Evolutionary conservation across 2,329 filamentous ascomycete genomes (phyloP).

Genomic region (Chaetomiaceae sp.): DNA sequence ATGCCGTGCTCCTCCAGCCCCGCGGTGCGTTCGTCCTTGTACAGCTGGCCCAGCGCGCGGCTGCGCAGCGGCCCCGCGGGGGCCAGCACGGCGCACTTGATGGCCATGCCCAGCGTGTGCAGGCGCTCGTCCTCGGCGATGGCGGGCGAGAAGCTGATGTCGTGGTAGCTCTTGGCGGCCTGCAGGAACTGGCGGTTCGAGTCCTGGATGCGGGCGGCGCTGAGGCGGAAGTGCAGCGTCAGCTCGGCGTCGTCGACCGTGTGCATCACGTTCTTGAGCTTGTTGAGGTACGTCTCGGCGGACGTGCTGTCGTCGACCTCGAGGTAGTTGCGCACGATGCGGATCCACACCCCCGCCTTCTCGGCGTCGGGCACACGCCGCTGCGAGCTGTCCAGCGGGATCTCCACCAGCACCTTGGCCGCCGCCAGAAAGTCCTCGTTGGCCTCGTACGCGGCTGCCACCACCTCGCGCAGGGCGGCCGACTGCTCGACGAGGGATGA

Average conservation of each 20-base stretch:
- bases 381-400: conserved; percentile 84
- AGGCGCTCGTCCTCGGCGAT: conserved; percentile 84
- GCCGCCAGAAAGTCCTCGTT: conserved; percentile 76
- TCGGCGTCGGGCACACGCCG: conserved; percentile 75
- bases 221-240: conserved; percentile 80
- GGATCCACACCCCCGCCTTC: conserved; percentile 81
- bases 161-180: conserved; percentile 81
- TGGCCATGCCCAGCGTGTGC: conserved; percentile 76
- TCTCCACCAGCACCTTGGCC: conserved; percentile 71
- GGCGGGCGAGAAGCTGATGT: conserved; percentile 68
- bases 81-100: conserved; percentile 87
- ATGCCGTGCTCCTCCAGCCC: conserved; percentile 77
- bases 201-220: conserved; percentile 88
- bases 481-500: conserved; percentile 80
- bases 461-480: conserved; percentile 68
- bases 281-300: conserved; percentile 85
- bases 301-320: conserved; percentile 86
- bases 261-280: conserved; percentile 88
- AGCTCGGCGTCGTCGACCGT: conserved; percentile 67
- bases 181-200: conserved; percentile 84
- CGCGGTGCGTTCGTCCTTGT: conserved; percentile 82
- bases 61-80: conserved; percentile 83
- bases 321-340: conserved; percentile 88
- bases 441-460: conserved; percentile 76
- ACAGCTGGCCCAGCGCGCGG: conserved; percentile 72